phyloP scores from a whole-genome alignment of 208 protist genomes.

The Herpetomonas samuelpessoai region DNA sequence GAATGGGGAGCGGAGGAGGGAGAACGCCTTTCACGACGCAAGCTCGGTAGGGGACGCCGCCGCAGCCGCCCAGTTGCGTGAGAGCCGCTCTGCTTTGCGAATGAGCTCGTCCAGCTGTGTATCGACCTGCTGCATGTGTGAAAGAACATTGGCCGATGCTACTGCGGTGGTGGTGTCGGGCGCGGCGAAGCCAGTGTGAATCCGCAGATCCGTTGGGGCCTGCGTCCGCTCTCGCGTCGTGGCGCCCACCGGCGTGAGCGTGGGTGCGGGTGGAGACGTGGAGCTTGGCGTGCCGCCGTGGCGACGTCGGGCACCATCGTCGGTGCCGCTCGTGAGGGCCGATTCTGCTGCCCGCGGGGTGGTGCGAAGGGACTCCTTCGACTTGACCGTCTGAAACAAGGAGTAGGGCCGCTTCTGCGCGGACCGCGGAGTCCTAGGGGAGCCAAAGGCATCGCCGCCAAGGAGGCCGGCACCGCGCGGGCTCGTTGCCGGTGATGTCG shows the following conservation, averaged over 20 bases:
- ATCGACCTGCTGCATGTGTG: neutral
- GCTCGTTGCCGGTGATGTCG: constrained; percentile 18
- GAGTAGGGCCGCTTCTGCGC: neutral
- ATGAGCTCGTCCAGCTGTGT: neutral
- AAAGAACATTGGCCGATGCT: neutral
- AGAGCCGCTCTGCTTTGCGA: neutral
- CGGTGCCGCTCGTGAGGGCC: too few species aligned
- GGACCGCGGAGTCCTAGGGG: too few species aligned
- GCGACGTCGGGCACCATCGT: too few species aligned
- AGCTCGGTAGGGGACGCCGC: too few species aligned
- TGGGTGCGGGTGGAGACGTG: too few species aligned
- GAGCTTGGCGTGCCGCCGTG: too few species aligned
- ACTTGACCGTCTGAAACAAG: neutral
- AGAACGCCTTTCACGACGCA: too few species aligned
- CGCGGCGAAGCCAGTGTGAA: neutral
- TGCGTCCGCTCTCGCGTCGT: neutral
- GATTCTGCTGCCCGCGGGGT: neutral
- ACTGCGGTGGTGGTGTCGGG: neutral
- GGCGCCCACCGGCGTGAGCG: neutral
- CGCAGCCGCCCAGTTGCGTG: too few species aligned
- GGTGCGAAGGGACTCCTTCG: neutral
- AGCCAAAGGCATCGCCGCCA: constrained; percentile 2
- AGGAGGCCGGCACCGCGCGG: constrained; percentile 16
- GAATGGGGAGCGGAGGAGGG: too few species aligned
- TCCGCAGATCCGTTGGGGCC: neutral